Percentiles rank a stretch among this genome's conserved stretches.
Evolutionary conservation across 257 asterid species (phyloP).

Genomic region (Scutellaria galericulata): DNA sequence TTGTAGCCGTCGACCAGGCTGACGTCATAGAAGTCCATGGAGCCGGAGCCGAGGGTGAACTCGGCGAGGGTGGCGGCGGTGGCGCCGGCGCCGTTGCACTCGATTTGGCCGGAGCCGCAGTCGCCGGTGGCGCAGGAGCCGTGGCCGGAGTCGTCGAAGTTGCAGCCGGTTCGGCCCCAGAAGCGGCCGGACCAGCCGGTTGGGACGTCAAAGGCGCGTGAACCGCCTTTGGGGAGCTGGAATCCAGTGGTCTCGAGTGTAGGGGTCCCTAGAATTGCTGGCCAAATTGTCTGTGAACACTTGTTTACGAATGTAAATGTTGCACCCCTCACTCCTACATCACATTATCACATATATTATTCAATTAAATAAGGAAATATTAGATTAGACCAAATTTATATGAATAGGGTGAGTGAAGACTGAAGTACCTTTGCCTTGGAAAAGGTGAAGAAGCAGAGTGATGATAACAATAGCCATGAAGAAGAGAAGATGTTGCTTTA

Average conservation of each 20-base stretch:
- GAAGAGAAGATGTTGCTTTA: neutral
- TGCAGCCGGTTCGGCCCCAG: conserved; percentile 80
- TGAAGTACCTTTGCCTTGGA: conserved; percentile 35
- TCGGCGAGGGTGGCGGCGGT: conserved; percentile 77
- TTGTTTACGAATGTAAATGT: conserved; percentile 71
- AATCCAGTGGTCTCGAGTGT: conserved; percentile 64
- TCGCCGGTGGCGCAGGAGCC: conserved; percentile 77
- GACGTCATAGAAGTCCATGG: conserved; percentile 79
- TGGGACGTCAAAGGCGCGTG: conserved; percentile 68
- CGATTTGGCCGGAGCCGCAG: conserved; percentile 70
- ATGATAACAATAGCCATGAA: conserved; percentile 35
- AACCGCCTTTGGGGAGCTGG: conserved; percentile 55
- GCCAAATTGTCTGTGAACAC: conserved; percentile 77
- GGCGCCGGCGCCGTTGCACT: conserved; percentile 81
- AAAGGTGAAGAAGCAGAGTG: conserved; percentile 34
- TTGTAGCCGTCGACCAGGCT: conserved; percentile 87
- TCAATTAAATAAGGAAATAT: neutral
- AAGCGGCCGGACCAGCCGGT: conserved; percentile 90
- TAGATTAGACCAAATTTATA: neutral
- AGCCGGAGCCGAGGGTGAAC: conserved; percentile 80
- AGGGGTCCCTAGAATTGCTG: conserved; percentile 68
- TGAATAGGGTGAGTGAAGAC: neutral
- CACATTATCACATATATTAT: neutral
- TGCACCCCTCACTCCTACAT: conserved; percentile 45
- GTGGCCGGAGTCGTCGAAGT: conserved; percentile 53